Evolutionary conservation across 768 basidiomycete species (phyloP).

Genomic region (Amylocystis lapponica): DNA sequence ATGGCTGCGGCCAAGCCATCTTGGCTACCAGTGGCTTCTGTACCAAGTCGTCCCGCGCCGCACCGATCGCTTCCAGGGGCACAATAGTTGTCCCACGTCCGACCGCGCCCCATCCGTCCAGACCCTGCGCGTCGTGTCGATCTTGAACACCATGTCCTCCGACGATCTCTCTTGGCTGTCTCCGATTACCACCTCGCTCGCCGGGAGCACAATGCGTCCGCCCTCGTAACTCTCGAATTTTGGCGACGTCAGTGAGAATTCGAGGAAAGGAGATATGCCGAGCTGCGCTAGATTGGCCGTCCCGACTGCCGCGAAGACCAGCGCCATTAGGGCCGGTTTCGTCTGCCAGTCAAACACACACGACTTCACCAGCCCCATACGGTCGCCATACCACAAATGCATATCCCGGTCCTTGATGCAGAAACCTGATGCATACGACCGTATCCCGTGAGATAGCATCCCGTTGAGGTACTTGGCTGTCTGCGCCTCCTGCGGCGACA

Average conservation of each 20-base stretch:
- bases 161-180: background rate
- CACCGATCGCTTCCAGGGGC: background rate
- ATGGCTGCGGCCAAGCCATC: conserved; percentile 4
- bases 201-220: background rate
- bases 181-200: background rate
- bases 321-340: conserved; percentile 14
- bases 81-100: conserved; percentile 1
- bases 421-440: conserved; percentile 13
- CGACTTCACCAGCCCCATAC: conserved; percentile 16
- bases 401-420: conserved; percentile 14
- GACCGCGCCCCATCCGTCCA: background rate
- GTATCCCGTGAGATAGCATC: background rate
- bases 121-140: background rate
- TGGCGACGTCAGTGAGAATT: background rate
- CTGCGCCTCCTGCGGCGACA: too few relatives aligned
- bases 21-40: conserved; percentile 2
- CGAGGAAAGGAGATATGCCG: conserved; percentile 15
- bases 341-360: conserved; percentile 16
- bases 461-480: background rate
- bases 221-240: background rate
- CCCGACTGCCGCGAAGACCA: conserved; percentile 17
- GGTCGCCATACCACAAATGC: conserved; percentile 25
- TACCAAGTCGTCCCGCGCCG: background rate
- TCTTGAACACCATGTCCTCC: background rate
- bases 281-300: conserved; percentile 2